Percentiles rank a stretch among this genome's conserved stretches.
These are phyloP conservation scores for Axilococcus clingmanii DNA, from an alignment of 139 green algal species.

Conservation along the genomic window DNA sequence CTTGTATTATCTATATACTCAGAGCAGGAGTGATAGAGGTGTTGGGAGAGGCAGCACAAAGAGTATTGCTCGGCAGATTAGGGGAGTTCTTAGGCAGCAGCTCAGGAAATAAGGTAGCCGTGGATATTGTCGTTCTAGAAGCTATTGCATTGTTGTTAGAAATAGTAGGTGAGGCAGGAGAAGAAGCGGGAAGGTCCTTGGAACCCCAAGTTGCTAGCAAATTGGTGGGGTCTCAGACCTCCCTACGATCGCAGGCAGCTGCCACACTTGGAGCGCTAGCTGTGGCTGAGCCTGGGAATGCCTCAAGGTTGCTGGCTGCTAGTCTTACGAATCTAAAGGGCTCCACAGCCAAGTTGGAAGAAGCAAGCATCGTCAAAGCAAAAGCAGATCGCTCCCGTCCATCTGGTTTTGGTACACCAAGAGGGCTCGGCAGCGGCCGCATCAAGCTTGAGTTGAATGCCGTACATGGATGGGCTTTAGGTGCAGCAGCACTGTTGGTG, in stretches of 20 bases:
- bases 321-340: conserved; percentile 23
- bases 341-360: conserved; percentile 15
- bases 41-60: conserved; percentile 54
- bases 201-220: conserved; percentile 33
- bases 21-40: conserved; percentile 54
- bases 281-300: conserved; percentile 38
- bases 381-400: conserved; percentile 19
- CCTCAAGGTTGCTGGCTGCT: conserved; percentile 29
- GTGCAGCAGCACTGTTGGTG: conserved; percentile 46
- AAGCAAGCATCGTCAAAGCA: conserved; percentile 10
- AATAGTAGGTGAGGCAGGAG: conserved; percentile 58
- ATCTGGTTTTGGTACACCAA: conserved; percentile 6
- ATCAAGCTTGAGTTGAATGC: conserved; percentile 42
- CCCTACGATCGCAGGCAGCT: conserved; percentile 48
- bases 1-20: conserved; percentile 69
- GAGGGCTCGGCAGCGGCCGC: conserved; percentile 12
- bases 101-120: conserved; percentile 17
- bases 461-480: conserved; percentile 52
- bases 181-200: conserved; percentile 26
- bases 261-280: conserved; percentile 49
- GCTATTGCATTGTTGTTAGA: conserved; percentile 56
- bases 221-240: conserved; percentile 12
- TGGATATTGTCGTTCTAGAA: conserved; percentile 52
- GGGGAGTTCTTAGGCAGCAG: conserved; percentile 24
- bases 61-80: conserved; percentile 49